Base-by-base conservation (phyloP, 2,329 filamentous ascomycete species). In the Lasiodiplodia gonubiensis region DNA sequence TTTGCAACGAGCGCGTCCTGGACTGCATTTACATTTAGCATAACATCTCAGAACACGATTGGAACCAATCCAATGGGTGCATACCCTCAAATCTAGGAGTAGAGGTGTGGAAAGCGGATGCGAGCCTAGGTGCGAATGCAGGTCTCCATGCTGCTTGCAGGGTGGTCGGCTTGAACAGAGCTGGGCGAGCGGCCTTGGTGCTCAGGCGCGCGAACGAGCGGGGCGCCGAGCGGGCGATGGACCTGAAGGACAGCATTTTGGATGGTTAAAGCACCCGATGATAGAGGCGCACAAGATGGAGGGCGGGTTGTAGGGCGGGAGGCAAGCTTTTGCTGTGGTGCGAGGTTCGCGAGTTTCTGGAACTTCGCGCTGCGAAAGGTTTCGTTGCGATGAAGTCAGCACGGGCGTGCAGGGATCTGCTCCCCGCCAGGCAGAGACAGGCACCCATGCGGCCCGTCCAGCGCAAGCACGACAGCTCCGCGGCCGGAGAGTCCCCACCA, bases 1-100 rank as follows among this genome's bases (percentile, higher is more conserved):
- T 98, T 98, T 68, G 89, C 88, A 49, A 89, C 87, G 65, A 99
- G 89, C 82, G 97, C 93, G 71, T 90, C 85, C 76, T 96, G 92
- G 70, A 75, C 75, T 76, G 61, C 16, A 21, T 10, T 14, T 16
- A 52, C n/a, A 21, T 16, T 65, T 33, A 64, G 51, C 53, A 52
- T 14, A 11, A 21, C 2, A 18, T n/a, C 42, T 3, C 5, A 11
- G 10, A 49, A 18, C 16, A 25, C 59, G 10, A 69, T 64, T n/a
- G 46, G 14, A 35, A 12, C 23, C 18, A 51, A 8, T 23, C 27
- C 79, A 74, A 51, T 51, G 12, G 59, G 18, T 18, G 30, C 59
- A 21, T 46, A 63, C 59, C 59, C 25, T 76, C 80, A 72, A 72
- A 76, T 73, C 76, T 77, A 68, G 69, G 72, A 48, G 48, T 74